phyloP scores from a whole-genome alignment of 305 asterid species.

The Vinca major region DNA sequence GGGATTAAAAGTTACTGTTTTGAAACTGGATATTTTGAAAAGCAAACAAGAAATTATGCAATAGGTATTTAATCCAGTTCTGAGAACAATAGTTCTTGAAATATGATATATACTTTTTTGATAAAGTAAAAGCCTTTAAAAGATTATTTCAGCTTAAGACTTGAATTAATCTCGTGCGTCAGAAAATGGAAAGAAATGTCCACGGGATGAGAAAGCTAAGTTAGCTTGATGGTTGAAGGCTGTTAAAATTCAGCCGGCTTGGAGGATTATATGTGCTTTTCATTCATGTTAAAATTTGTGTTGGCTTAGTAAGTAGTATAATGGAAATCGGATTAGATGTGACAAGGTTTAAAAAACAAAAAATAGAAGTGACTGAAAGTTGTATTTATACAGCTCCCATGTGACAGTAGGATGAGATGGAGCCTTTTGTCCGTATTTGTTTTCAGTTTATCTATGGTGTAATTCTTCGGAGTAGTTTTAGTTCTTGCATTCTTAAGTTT shows the following conservation, averaged over 20 bases:
- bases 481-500: background rate
- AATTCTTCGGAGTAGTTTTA: background rate
- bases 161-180: background rate
- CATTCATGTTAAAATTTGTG: background rate
- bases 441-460: background rate
- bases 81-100: background rate
- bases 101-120: too few species aligned
- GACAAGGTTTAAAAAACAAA: too few species aligned
- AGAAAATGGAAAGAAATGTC: background rate
- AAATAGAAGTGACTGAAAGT: too few species aligned
- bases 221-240: background rate
- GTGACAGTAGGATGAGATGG: background rate
- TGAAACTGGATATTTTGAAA: background rate
- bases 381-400: background rate
- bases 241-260: too few species aligned
- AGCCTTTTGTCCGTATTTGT: background rate
- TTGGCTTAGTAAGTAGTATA: background rate
- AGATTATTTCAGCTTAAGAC: background rate
- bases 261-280: background rate
- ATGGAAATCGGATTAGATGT: background rate
- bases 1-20: background rate
- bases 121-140: too few species aligned
- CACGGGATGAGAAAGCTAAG: background rate
- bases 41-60: background rate
- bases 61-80: background rate